Conservation (phyloP, 768 basidiomycete genomes). For the Lyophyllum atratum region DNA sequence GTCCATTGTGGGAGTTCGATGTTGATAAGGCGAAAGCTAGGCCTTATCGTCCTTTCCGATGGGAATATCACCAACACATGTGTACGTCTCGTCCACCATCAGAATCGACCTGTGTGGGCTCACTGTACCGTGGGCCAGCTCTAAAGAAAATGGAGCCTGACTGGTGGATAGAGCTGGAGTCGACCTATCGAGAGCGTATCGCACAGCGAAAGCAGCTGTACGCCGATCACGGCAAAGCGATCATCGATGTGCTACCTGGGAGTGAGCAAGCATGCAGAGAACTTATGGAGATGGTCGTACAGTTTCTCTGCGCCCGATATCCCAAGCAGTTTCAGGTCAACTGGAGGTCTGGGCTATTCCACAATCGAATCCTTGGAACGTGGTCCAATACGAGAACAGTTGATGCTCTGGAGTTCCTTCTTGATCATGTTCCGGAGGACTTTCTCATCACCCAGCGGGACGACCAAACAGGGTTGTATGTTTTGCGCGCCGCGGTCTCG, state of each 20-base stretch:
- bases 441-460: constrained; percentile 47
- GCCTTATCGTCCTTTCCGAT: constrained; percentile 58
- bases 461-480: constrained; percentile 42
- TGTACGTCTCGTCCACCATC: constrained; percentile 30
- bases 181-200: constrained; percentile 47
- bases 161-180: constrained; percentile 60
- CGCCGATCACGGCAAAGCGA: constrained; percentile 34
- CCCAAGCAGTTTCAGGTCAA: constrained; percentile 51
- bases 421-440: constrained; percentile 56
- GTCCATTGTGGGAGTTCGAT: constrained; percentile 42
- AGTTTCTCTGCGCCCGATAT: constrained; percentile 58
- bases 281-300: constrained; percentile 56
- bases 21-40: constrained; percentile 43
- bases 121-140: constrained; percentile 28
- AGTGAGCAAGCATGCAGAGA: constrained; percentile 51
- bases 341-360: constrained; percentile 34
- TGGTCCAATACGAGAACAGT: constrained; percentile 26
- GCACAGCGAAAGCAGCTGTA: constrained; percentile 42
- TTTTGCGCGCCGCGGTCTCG: constrained; percentile 44
- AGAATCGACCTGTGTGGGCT: background rate
- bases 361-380: constrained; percentile 43
- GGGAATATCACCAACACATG: constrained; percentile 61
- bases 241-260: constrained; percentile 50
- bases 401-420: constrained; percentile 42
- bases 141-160: constrained; percentile 51